Percentiles rank a stretch among this genome's conserved stretches.
These are phyloP conservation scores for Plicaturopsis crispa DNA, from an alignment of 768 basidiomycete species.

Conservation along the genomic window DNA sequence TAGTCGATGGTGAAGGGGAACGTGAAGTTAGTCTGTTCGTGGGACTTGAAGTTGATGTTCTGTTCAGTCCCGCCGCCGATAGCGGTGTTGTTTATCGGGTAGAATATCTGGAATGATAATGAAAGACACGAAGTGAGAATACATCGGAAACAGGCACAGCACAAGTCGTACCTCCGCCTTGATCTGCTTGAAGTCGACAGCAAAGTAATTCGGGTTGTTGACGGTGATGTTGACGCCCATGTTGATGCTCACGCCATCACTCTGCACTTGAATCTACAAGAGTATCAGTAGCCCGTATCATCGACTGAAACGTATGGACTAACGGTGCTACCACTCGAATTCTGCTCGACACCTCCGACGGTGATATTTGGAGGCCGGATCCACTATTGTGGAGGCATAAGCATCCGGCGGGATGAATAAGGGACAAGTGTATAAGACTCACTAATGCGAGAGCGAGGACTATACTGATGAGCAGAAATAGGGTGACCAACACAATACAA, in stretches of 20 bases:
- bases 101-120: constrained; percentile 30
- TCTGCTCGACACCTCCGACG: constrained; percentile 41
- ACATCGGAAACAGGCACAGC: constrained; percentile 3
- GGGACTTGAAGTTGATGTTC: constrained; percentile 34
- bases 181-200: constrained; percentile 57
- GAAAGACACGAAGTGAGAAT: background rate
- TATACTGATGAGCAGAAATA: constrained; percentile 63
- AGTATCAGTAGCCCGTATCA: background rate
- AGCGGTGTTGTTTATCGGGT: constrained; percentile 66
- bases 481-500: constrained; percentile 59
- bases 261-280: constrained; percentile 22
- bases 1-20: constrained; percentile 73
- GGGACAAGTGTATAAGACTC: constrained; percentile 23
- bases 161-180: constrained; percentile 41
- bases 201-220: constrained; percentile 76
- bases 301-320: constrained; percentile 9
- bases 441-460: constrained; percentile 64
- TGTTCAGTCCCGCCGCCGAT: constrained; percentile 55
- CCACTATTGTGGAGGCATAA: constrained; percentile 40
- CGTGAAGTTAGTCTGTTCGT: constrained; percentile 55
- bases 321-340: constrained; percentile 39
- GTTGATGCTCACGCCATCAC: constrained; percentile 45
- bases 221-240: constrained; percentile 71
- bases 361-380: constrained; percentile 63
- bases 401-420: background rate